Evolutionary conservation across 108 stramenopile species (phyloP), one percentile per base, ranked within the genome.

Genomic region (Pseudonitzschia multistriata): DNA sequence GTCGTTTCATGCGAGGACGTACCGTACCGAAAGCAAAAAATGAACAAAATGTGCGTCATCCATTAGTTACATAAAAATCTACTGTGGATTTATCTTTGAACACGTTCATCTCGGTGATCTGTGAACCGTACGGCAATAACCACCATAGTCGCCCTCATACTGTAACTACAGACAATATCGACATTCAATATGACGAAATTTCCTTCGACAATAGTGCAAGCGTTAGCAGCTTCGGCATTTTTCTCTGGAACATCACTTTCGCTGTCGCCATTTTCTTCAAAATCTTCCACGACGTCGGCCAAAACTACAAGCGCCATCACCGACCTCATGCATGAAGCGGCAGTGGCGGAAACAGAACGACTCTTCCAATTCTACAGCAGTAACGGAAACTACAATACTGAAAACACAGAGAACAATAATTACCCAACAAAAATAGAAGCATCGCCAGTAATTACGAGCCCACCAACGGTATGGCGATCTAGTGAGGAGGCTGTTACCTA

Each of bases 381-480:
- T 25, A 21, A 36, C 3, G 34, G 37, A 13, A 27, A 24, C 25
- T 19, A 39, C 24, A 24, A 52, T 1, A 52, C 7, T 24, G 15
- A 45, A 45, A 3, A 45, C 2, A 45, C 42, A 45, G 42, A 3
- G 13, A 10, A 17, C 17, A 45, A 1, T 1, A 10, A 45, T 45
- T 13, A 4, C 3, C n/a, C 0, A 48, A 13, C 65, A 22, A 30
- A 39, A 31, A 24, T 17, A 1, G n/a, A n/a, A n/a, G n/a, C n/a
- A n/a, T n/a, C n/a, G 14, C 19, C 47, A 17, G 1, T 48, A 2
- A 5, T 55, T 13, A 55, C 54, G n/a, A 55, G 27, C 7, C 57
- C 77, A 24, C 83, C 78, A 0, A 62, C 70, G 37, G 31, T 88
- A 34, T 71, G 79, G 73, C 71, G 63, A 33, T 62, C 74, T 14